phyloP scores from a whole-genome alignment of 176 grass and related monocot genomes.

The Phragmites australis region DNA sequence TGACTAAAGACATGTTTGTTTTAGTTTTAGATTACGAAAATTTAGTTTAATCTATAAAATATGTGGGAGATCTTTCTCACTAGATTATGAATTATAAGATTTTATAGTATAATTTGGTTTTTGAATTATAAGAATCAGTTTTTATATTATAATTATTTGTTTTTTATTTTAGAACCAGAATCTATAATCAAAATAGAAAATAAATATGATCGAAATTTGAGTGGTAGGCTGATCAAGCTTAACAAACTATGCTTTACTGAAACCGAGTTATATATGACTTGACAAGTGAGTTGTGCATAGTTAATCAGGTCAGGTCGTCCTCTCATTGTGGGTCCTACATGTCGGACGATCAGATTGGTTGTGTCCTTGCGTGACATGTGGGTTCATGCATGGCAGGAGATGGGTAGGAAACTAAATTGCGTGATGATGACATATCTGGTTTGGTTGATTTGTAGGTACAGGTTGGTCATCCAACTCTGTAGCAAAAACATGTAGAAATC shows the following conservation, averaged over 20 bases:
- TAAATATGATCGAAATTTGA: no score
- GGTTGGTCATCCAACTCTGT: slow-evolving; percentile 32
- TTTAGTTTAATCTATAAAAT: no score
- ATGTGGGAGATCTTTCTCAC: no score
- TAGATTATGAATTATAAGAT: no score
- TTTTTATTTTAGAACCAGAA: no score
- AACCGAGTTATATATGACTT: not conserved
- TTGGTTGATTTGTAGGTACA: slow-evolving; percentile 40
- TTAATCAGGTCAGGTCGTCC: not conserved
- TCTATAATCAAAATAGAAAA: no score
- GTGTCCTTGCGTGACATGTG: not conserved
- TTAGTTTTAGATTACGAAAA: no score
- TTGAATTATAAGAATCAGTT: no score
- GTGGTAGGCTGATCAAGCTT: not conserved
- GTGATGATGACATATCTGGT: not conserved
- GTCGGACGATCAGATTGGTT: not conserved
- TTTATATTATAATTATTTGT: no score
- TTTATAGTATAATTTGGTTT: no score
- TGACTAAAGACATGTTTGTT: no score
- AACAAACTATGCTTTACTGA: not conserved
- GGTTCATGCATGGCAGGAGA: not conserved
- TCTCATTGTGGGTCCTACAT: not conserved
- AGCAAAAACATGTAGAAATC: not conserved
- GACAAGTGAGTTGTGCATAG: not conserved
- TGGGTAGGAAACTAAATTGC: not conserved